Evolutionary conservation across 192 early-diverging fungal genomes (phyloP).

Genomic region (Coemansia sp.): DNA sequence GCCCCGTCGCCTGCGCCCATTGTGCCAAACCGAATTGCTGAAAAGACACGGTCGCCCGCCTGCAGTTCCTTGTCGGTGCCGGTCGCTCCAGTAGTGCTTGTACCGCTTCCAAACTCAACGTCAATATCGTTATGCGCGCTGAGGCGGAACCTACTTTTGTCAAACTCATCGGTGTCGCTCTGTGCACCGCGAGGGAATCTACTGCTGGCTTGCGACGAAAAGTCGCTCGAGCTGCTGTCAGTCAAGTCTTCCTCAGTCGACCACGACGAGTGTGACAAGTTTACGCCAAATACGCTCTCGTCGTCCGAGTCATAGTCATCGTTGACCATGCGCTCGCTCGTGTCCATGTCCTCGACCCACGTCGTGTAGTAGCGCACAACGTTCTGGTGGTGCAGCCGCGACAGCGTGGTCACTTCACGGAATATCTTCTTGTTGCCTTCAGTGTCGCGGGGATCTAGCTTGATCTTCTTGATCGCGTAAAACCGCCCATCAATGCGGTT

Average conservation of each 20-base stretch:
- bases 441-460: constrained; percentile 58
- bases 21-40: constrained; percentile 47
- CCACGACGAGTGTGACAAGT: constrained; percentile 4
- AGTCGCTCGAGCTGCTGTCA: constrained; percentile 8
- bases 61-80: constrained; percentile 10
- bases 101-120: constrained; percentile 1
- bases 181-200: not conserved
- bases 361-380: constrained; percentile 91
- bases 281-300: not conserved
- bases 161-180: not conserved
- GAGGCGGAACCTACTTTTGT: not conserved
- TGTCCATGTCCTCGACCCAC: constrained; percentile 80
- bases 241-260: constrained; percentile 4
- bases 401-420: constrained; percentile 87
- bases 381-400: constrained; percentile 81
- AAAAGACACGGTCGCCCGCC: constrained; percentile 22
- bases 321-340: not conserved
- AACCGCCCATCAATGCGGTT: constrained; percentile 86
- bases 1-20: constrained; percentile 24
- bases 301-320: constrained; percentile 4
- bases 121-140: not conserved
- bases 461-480: constrained; percentile 93
- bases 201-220: not conserved
- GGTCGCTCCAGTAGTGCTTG: not conserved
- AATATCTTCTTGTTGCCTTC: constrained; percentile 64